Conservation (phyloP, 345 rosid genomes). For the Eucalyptus leucophloia region DNA sequence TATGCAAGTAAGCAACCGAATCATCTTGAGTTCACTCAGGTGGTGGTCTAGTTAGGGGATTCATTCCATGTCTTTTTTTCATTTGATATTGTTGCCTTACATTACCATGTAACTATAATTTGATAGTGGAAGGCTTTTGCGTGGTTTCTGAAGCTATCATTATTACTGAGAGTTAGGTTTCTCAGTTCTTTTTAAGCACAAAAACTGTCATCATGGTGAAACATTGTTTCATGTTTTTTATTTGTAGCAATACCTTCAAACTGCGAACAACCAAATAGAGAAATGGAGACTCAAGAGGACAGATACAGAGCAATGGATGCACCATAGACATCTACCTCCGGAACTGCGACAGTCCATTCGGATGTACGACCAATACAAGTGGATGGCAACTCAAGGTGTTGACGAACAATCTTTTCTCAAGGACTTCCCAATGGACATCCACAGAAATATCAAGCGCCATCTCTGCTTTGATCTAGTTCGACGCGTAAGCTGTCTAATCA, state of each 20-base stretch:
- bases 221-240: neutral
- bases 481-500: constrained; percentile 27
- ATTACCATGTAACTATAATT: neutral
- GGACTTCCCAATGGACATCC: constrained; percentile 49
- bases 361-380: constrained; percentile 47
- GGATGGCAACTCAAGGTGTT: constrained; percentile 68
- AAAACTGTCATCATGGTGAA: neutral
- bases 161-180: neutral
- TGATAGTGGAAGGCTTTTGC: neutral
- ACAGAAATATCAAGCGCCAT: constrained; percentile 59
- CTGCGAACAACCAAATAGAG: constrained; percentile 46
- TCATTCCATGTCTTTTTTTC: neutral
- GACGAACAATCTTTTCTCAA: constrained; percentile 48
- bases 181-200: neutral
- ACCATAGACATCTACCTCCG: constrained; percentile 50
- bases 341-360: constrained; percentile 32
- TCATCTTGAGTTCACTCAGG: neutral
- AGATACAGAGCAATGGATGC: constrained; percentile 12
- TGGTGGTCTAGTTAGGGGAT: neutral
- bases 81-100: neutral
- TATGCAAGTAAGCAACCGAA: constrained; percentile 10
- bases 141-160: neutral
- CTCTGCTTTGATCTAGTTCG: constrained; percentile 66
- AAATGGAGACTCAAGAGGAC: constrained; percentile 57
- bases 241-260: constrained; percentile 45